These are phyloP conservation scores for Sanguinoderma infundibulare DNA, from an alignment of 1,284 basidiomycete genomes.

Conservation along the genomic window DNA sequence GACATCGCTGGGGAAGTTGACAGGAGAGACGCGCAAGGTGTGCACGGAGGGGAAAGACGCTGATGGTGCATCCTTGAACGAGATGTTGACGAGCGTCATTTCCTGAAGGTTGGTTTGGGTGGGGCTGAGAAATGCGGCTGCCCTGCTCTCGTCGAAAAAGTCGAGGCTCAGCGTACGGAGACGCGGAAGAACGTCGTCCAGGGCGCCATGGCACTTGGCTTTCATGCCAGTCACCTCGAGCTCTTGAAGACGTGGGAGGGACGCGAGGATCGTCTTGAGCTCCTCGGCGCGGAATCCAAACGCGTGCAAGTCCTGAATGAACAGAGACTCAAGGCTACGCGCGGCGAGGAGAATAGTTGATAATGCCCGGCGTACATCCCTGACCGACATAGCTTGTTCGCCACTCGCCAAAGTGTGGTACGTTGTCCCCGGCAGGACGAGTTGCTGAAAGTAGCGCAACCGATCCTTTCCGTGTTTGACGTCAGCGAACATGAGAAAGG, in stretches of 20 bases:
- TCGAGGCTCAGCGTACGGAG: not conserved
- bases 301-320: not conserved
- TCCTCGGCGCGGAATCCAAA: not conserved
- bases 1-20: not conserved
- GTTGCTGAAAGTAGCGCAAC: not conserved
- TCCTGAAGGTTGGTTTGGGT: not conserved
- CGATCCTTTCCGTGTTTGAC: not conserved
- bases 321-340: not conserved
- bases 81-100: not conserved
- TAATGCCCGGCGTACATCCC: not conserved
- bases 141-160: not conserved
- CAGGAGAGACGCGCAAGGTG: not conserved
- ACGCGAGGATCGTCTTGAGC: not conserved
- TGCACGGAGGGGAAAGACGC: not conserved
- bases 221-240: not conserved
- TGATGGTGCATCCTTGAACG: not conserved
- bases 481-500: not conserved
- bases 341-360: not conserved
- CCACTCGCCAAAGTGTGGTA: not conserved
- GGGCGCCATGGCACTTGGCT: not conserved
- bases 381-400: not conserved
- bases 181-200: not conserved
- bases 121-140: not conserved
- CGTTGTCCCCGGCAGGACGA: not conserved
- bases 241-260: not conserved